A percentile compares a stretch with the other conserved stretches of the same genome.
Conservation (phyloP, 352 stramenopile species). For the Phytopythium cucurbitacearum region DNA sequence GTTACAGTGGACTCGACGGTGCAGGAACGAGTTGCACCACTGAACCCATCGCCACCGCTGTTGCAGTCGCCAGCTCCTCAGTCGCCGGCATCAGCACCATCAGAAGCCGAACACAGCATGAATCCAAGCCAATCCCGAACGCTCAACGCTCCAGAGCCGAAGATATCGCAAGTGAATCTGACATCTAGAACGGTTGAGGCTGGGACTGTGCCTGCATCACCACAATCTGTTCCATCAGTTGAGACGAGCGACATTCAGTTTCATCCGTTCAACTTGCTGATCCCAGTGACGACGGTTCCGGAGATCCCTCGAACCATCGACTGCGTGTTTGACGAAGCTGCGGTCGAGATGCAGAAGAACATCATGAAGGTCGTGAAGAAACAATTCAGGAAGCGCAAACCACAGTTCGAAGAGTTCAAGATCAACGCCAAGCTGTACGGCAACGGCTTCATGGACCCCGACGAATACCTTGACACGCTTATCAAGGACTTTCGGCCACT, state of each 20-base stretch:
- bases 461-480: conserved; percentile 65
- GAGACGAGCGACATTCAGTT: conserved; percentile 9
- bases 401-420: conserved; percentile 72
- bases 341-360: conserved; percentile 64
- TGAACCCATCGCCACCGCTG: too few species aligned
- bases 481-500: conserved; percentile 52
- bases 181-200: too few species aligned
- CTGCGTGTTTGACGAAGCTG: conserved; percentile 57
- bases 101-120: too few species aligned
- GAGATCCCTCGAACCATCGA: conserved; percentile 43
- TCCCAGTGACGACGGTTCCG: conserved; percentile 41
- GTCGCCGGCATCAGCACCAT: too few species aligned
- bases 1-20: too few species aligned
- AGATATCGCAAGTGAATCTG: too few species aligned
- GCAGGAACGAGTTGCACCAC: too few species aligned
- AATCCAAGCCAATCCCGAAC: too few species aligned
- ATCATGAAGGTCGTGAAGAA: conserved; percentile 71
- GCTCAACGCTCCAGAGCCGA: too few species aligned
- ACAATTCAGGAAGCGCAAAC: conserved; percentile 53
- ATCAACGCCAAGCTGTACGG: conserved; percentile 72
- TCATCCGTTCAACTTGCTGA: conserved; percentile 47
- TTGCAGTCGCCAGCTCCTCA: too few species aligned
- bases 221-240: neutral
- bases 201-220: neutral
- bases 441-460: conserved; percentile 75